A percentile compares a stretch with the other conserved stretches of the same genome.
Evolutionary conservation across 495 filamentous ascomycete species (phyloP).

Genomic region (Aspergillus campestris): DNA sequence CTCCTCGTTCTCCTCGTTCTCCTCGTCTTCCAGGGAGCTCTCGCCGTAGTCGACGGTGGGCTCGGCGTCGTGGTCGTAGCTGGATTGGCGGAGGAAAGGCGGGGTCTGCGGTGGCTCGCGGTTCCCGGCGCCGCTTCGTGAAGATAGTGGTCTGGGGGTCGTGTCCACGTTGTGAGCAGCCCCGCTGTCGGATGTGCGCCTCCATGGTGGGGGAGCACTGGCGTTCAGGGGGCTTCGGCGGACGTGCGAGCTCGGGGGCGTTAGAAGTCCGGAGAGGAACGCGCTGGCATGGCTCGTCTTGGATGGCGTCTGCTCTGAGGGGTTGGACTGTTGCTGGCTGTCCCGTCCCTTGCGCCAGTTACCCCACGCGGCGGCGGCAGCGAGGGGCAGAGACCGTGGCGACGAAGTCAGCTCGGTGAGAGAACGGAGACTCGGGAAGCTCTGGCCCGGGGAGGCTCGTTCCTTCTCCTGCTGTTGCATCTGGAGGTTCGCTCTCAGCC

Average conservation of each 20-base stretch:
- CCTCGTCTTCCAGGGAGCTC: conserved; percentile 27
- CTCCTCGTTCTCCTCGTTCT: too few relatives aligned
- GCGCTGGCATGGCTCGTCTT: conserved; percentile 43
- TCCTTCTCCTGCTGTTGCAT: conserved; percentile 97
- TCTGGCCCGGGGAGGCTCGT: conserved; percentile 43
- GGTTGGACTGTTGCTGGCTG: conserved; percentile 30
- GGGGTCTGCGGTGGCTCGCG: conserved; percentile 52
- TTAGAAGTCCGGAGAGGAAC: conserved; percentile 70
- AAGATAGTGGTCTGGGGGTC: conserved; percentile 22
- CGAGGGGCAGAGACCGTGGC: conserved; percentile 71
- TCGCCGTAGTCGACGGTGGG: conserved; percentile 30
- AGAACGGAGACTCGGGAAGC: conserved; percentile 44
- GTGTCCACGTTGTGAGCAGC: conserved; percentile 27
- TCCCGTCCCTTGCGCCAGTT: conserved; percentile 66
- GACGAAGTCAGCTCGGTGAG: conserved; percentile 62
- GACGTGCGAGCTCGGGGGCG: conserved; percentile 64
- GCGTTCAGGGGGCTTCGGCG: conserved; percentile 43
- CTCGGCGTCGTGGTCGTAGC: conserved; percentile 67
- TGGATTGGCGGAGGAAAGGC: conserved; percentile 56
- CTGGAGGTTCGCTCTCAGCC: conserved; percentile 85
- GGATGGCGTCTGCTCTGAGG: conserved; percentile 55
- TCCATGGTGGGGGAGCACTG: conserved; percentile 35
- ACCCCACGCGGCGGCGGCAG: conserved; percentile 75
- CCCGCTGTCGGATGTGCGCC: conserved; percentile 29
- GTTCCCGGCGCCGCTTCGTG: conserved; percentile 26